Base-by-base conservation (phyloP, 768 basidiomycete species). In the Lactifluus pinguis region DNA sequence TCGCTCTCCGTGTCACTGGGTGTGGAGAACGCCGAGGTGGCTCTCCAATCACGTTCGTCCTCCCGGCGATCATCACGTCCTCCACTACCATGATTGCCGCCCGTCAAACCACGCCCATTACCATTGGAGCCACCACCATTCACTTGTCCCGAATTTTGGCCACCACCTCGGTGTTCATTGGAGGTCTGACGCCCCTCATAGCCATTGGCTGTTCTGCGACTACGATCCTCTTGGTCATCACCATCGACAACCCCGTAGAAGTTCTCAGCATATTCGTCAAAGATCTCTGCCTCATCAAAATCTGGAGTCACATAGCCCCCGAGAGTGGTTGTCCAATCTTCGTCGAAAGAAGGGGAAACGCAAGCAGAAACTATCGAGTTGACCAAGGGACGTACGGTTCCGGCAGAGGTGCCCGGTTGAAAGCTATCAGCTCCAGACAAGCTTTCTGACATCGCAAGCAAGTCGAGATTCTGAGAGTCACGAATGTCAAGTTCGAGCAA, bases 351-450 rank as follows among this genome's bases (percentile, higher is more conserved):
- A 58, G 57, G 62, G 53, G 55, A 47, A 49, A 51, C 34, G 54
- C 52, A 62, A 8, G 48, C 39, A 9, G 68, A 59, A 52, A 48
- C 45, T 19, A 61, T 19, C 19, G 60, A 57, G 15, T 60, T 50
- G 51, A 68, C 56, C 32, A 70, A 67, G 39, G 70, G 70, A 21
- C 77, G 71, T 56, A 79, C 75, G 29, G 78, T 79, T 47, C 74
- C 79, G 30, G 72, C 73, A 34, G 80, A 78, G 14, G 77, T 76
- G n/a, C 76, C 74, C n/a, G 79, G 74, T 61, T 77, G 69, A 49
- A 76, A 71, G 29, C 67, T 68, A 21, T 72, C 67, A 25, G 54
- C 65, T 7, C 68, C 61, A 2, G 60, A 53, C 30, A 60, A 52
- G 6, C 52, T 38, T 32, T 57, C 49, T 21, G 59, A 61, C 53